These are phyloP conservation scores for Sclerotinia nivalis DNA, from an alignment of 2,329 filamentous ascomycete species.

Conservation along the genomic window DNA sequence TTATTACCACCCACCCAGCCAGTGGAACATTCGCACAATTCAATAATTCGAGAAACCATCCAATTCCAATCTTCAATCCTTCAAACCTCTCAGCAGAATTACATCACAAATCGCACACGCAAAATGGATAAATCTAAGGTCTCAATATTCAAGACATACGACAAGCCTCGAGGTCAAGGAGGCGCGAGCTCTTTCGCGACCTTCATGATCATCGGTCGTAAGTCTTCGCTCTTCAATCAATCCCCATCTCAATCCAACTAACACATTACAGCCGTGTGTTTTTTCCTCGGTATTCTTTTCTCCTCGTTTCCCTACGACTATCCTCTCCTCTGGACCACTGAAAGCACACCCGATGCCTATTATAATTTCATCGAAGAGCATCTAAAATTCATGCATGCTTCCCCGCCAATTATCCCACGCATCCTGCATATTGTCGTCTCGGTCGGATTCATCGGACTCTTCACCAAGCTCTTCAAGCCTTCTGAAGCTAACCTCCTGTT, in stretches of 20 bases:
- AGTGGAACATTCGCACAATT: conserved; percentile 11
- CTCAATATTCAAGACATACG: conserved; percentile 41
- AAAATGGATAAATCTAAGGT: conserved; percentile 39
- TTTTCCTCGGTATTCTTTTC: conserved; percentile 98
- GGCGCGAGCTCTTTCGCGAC: conserved; percentile 80
- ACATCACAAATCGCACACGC: background rate
- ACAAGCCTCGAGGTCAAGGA: conserved; percentile 39
- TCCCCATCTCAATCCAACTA: background rate
- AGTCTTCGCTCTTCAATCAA: conserved; percentile 42
- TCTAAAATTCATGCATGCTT: conserved; percentile 86
- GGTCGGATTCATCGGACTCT: conserved; percentile 82
- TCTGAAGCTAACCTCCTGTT: conserved; percentile 95
- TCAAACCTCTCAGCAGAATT: background rate
- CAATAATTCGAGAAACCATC: conserved; percentile 2
- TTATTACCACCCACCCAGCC: background rate
- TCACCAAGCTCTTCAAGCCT: conserved; percentile 92
- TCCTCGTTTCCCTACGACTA: conserved; percentile 70
- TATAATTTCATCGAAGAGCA: conserved; percentile 86
- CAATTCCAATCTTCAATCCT: background rate
- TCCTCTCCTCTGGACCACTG: conserved; percentile 77
- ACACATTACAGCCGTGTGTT: conserved; percentile 69
- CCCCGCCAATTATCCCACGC: conserved; percentile 86
- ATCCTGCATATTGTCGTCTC: conserved; percentile 92
- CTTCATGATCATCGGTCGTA: conserved; percentile 95
- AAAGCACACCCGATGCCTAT: conserved; percentile 64